A percentile compares a stretch with the other conserved stretches of the same genome.
Evolutionary conservation across 2,329 filamentous ascomycete genomes (phyloP).

Genomic region (Tolypocladium sp.): DNA sequence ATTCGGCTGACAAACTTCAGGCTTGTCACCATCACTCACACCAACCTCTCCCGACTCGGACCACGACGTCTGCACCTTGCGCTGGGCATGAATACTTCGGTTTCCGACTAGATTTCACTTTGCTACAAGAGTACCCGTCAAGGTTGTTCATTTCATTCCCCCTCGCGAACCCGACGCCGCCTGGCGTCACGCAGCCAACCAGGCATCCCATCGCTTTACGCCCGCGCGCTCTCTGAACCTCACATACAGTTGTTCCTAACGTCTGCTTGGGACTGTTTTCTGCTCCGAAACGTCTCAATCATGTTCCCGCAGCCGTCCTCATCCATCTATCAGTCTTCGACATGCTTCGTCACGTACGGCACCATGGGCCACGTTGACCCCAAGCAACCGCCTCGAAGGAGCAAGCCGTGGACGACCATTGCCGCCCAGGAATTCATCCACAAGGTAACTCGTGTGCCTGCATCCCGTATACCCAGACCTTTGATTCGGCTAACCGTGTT

Average conservation of each 20-base stretch:
- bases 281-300: background rate
- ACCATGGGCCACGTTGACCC: conserved; percentile 61
- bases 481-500: background rate
- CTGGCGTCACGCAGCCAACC: background rate
- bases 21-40: background rate
- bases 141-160: background rate
- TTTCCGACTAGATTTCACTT: background rate
- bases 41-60: background rate
- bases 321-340: conserved; percentile 46
- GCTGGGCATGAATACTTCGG: background rate
- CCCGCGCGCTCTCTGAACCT: background rate
- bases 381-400: conserved; percentile 60
- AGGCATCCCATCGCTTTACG: background rate
- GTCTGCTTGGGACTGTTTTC: background rate
- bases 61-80: background rate
- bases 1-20: background rate
- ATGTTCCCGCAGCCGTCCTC: conserved; percentile 38
- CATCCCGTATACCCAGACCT: background rate
- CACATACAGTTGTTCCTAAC: background rate
- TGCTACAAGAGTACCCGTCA: background rate
- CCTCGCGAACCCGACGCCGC: background rate
- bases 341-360: conserved; percentile 67
- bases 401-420: conserved; percentile 67
- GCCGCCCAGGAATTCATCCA: conserved; percentile 58
- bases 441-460: conserved; percentile 39